A percentile compares a stretch with the other conserved stretches of the same genome.
These are phyloP conservation scores for Pseudomicrostroma phylloplanum DNA, from an alignment of 1,284 basidiomycete genomes.

Conservation along the genomic window DNA sequence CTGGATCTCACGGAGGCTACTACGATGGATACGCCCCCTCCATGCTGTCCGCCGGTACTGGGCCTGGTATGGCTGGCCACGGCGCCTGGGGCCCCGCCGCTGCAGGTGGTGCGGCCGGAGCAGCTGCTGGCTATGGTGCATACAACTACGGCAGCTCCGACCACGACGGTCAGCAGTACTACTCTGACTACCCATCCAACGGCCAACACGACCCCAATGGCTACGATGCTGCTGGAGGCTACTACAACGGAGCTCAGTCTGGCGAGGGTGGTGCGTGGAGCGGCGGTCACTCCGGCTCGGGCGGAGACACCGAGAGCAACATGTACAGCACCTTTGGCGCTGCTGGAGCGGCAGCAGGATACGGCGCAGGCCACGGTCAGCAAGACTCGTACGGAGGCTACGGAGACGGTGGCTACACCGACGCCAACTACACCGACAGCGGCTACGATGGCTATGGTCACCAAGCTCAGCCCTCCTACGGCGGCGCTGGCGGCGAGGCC, in stretches of 20 bases:
- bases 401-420: slow-evolving; percentile 5
- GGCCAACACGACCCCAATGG: slow-evolving; percentile 14
- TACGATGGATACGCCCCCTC: slow-evolving; percentile 37
- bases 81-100: slow-evolving; percentile 39
- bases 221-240: neutral
- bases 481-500: neutral
- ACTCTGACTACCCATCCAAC: slow-evolving; percentile 4
- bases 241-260: neutral
- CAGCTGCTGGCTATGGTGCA: slow-evolving; percentile 27
- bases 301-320: neutral
- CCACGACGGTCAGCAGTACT: slow-evolving; percentile 5
- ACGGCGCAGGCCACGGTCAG: neutral
- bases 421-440: slow-evolving; percentile 2
- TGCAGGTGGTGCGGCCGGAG: slow-evolving; percentile 31
- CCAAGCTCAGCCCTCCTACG: neutral
- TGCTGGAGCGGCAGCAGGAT: neutral
- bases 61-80: slow-evolving; percentile 40
- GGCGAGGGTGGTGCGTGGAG: slow-evolving; percentile 1
- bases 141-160: slow-evolving; percentile 20
- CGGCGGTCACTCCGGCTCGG: neutral
- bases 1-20: slow-evolving; percentile 20
- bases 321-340: neutral
- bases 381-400: slow-evolving; percentile 15
- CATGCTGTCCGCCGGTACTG: slow-evolving; percentile 35
- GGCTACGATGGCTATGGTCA: slow-evolving; percentile 17